These are phyloP conservation scores for Alisma plantagoaquatica DNA, from an alignment of 106 monocot genomes.

Conservation along the genomic window DNA sequence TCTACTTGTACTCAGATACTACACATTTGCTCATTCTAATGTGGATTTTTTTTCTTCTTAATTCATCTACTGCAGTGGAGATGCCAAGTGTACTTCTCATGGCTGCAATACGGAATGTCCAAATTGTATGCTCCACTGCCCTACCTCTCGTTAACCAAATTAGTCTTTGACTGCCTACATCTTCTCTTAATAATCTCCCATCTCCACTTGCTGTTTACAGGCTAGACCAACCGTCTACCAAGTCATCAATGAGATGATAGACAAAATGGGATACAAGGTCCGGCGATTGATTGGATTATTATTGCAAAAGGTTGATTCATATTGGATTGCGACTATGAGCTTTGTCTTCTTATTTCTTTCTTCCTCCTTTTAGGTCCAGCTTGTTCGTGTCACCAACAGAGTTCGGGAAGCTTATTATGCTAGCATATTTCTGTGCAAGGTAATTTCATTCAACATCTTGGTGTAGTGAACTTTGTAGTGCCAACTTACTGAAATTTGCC, in stretches of 20 bases:
- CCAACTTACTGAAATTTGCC: not conserved
- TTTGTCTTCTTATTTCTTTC: not conserved
- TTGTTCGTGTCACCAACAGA: constrained; percentile 85
- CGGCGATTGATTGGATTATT: not conserved
- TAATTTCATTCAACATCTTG: constrained; percentile 1
- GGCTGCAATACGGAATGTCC: constrained; percentile 96
- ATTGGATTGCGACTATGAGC: not conserved
- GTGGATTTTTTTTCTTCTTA: not conserved
- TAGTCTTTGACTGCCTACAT: not conserved
- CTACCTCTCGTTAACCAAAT: too few species aligned
- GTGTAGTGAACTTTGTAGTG: too few species aligned
- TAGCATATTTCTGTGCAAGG: constrained; percentile 70
- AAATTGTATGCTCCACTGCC: constrained; percentile 66
- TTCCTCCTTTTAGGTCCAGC: constrained; percentile 40
- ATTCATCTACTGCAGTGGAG: constrained; percentile 61
- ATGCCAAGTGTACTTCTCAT: constrained; percentile 91
- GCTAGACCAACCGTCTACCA: constrained; percentile 88
- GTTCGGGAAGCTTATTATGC: constrained; percentile 92
- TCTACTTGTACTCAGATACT: too few species aligned
- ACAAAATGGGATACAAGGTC: constrained; percentile 89
- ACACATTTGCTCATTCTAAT: not conserved
- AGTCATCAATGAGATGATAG: constrained; percentile 88
- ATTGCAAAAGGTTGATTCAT: not conserved
- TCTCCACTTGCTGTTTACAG: constrained; percentile 11
- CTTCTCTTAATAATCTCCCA: too few species aligned